Percentiles rank a stretch among this genome's conserved stretches.
Conservation (phyloP, 345 rosid genomes). For the Aurinia saxatilis region DNA sequence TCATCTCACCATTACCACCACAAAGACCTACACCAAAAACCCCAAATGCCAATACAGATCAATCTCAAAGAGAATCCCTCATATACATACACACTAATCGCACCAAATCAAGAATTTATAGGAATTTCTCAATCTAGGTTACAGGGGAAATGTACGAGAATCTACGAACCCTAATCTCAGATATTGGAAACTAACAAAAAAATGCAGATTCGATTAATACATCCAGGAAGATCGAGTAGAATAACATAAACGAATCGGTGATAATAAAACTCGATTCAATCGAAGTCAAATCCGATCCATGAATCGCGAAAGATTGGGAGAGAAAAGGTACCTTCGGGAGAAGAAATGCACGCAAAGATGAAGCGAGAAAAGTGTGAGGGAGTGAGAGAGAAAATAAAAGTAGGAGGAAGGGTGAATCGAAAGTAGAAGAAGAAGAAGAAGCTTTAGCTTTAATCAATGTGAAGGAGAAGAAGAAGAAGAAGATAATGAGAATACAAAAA, state of each 20-base stretch:
- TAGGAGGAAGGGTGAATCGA: not conserved
- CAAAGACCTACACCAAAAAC: too few relatives aligned
- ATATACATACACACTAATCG: not conserved
- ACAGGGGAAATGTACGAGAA: not conserved
- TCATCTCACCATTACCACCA: too few relatives aligned
- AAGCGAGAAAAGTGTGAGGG: slow-evolving; percentile 22
- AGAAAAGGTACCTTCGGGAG: not conserved
- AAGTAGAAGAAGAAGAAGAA: not conserved
- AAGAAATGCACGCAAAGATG: slow-evolving; percentile 23
- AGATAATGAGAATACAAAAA: slow-evolving; percentile 4
- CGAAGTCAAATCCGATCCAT: slow-evolving; percentile 18
- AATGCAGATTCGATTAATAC: slow-evolving; percentile 19
- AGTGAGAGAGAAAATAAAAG: slow-evolving; percentile 12
- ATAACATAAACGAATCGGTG: too few relatives aligned
- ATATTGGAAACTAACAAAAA: not conserved
- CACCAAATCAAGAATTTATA: not conserved
- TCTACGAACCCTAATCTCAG: slow-evolving; percentile 13
- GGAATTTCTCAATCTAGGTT: not conserved
- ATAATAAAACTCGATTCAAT: not conserved
- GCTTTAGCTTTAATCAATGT: slow-evolving; percentile 29
- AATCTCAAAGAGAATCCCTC: not conserved
- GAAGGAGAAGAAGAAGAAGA: not conserved
- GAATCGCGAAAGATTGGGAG: not conserved
- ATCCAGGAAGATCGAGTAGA: not conserved
- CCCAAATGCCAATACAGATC: not conserved